These are phyloP conservation scores for Plasmodium cynomolgi DNA, from an alignment of 169 alveolate genomes.

Conservation along the genomic window DNA sequence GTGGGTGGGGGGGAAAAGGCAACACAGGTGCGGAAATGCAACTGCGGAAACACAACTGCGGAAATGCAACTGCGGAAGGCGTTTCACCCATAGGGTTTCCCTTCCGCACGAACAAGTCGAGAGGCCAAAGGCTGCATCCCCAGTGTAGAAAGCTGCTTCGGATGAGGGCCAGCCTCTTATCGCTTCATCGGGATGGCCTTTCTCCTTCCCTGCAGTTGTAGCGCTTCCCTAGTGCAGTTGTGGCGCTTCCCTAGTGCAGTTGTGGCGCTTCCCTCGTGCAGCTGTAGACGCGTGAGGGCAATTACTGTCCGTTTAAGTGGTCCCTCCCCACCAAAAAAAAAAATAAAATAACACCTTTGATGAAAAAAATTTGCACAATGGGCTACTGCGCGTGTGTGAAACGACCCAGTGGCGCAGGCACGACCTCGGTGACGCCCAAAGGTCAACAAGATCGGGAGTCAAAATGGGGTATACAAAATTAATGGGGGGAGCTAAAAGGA, in stretches of 20 bases:
- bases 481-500: not conserved
- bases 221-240: not conserved
- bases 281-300: not conserved
- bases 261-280: too few species aligned
- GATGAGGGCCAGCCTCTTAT: not conserved
- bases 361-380: not conserved
- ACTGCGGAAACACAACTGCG: not conserved
- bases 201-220: not conserved
- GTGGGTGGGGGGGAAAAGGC: not conserved
- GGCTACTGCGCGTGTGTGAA: not conserved
- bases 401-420: not conserved
- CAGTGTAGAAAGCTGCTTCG: not conserved
- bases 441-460: not conserved
- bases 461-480: not conserved
- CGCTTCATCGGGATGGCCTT: not conserved
- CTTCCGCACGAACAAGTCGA: not conserved
- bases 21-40: not conserved
- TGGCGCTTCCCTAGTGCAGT: too few species aligned
- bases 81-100: not conserved
- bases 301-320: not conserved
- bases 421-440: not conserved
- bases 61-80: not conserved
- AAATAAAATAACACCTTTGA: not conserved
- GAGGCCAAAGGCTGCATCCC: not conserved
- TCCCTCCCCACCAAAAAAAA: not conserved